Conservation (phyloP, 2,329 filamentous ascomycete species). For the Paecilomyces fulvus region DNA sequence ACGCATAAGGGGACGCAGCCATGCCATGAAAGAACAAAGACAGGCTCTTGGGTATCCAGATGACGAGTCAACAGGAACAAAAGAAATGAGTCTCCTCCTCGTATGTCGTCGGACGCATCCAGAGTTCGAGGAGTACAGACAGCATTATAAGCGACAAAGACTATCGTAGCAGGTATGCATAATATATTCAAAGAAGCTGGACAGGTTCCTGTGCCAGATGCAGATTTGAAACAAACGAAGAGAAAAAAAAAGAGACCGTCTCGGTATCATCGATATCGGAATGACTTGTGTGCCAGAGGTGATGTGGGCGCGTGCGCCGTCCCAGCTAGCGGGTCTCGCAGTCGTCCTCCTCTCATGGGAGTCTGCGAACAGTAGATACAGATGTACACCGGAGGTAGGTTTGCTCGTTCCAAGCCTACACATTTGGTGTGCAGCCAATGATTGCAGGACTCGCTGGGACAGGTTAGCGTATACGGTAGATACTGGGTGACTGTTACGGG, state of each 20-base stretch:
- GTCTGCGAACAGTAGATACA: slow-evolving; percentile 44
- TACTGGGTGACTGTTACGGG: neutral
- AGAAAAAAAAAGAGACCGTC: neutral
- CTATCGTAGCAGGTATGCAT: neutral
- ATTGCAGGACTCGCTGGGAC: slow-evolving; percentile 48
- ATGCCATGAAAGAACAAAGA: neutral
- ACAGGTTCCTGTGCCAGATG: neutral
- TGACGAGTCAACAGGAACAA: neutral
- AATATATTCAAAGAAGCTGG: neutral
- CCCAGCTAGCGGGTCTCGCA: slow-evolving; percentile 23
- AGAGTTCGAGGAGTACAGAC: neutral
- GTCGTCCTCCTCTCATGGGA: slow-evolving; percentile 29
- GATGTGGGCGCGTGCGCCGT: slow-evolving; percentile 27
- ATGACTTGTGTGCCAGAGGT: slow-evolving; percentile 35
- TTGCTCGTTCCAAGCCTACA: slow-evolving; percentile 44
- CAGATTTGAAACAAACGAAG: neutral
- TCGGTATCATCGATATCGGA: slow-evolving; percentile 22
- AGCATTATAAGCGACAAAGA: neutral
- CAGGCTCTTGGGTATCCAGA: neutral
- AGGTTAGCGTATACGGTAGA: neutral
- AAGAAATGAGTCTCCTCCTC: neutral
- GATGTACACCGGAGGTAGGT: slow-evolving; percentile 41
- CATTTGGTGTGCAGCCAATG: slow-evolving; percentile 55
- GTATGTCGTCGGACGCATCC: neutral
- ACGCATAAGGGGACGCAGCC: neutral